Percentiles rank a stretch among this genome's conserved stretches.
Conservation (phyloP, 2,329 filamentous ascomycete genomes). For the Beauveria australis region DNA sequence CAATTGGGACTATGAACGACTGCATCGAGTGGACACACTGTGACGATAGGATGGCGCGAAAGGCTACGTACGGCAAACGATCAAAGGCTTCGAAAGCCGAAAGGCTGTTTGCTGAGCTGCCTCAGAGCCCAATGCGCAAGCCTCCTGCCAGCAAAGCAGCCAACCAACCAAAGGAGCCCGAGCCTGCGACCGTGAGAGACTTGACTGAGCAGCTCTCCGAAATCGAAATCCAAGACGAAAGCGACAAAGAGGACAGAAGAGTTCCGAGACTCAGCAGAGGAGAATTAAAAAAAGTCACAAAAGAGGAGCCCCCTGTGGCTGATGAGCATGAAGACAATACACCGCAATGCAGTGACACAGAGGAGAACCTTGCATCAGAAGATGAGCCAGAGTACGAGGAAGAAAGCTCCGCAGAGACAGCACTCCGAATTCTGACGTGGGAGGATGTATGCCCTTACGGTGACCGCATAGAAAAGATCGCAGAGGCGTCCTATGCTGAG, state of each 20-base stretch:
- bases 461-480: conserved; percentile 52
- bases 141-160: conserved; percentile 14
- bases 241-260: background rate
- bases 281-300: too few relatives aligned
- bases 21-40: background rate
- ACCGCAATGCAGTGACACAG: background rate
- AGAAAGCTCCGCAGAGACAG: background rate
- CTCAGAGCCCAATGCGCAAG: conserved; percentile 38
- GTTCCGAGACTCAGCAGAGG: background rate
- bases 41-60: conserved; percentile 34
- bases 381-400: background rate
- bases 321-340: background rate
- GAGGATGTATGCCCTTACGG: conserved; percentile 46
- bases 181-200: conserved; percentile 20
- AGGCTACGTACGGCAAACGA: conserved; percentile 43
- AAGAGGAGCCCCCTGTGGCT: background rate
- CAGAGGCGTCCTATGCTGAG: conserved; percentile 59
- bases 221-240: conserved; percentile 15
- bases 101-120: conserved; percentile 43
- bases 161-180: background rate
- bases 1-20: background rate
- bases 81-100: conserved; percentile 38
- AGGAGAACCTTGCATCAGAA: conserved; percentile 10
- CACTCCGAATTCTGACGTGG: conserved; percentile 44
- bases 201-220: conserved; percentile 28